These are phyloP conservation scores for Paecilomyces fulvus DNA, from an alignment of 2,329 filamentous ascomycete species.

Conservation along the genomic window DNA sequence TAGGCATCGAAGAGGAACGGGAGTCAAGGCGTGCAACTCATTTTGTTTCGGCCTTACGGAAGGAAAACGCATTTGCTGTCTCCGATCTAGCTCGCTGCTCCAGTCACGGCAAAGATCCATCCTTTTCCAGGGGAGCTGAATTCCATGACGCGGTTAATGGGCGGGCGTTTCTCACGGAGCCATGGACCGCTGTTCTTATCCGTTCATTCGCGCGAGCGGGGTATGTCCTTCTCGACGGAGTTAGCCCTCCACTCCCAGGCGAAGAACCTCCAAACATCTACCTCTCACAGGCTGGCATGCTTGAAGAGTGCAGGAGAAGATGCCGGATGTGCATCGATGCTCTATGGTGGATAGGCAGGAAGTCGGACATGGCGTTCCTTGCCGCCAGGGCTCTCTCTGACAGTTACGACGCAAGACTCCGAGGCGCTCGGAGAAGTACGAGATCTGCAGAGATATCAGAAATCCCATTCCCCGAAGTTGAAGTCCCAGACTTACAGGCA, in stretches of 20 bases:
- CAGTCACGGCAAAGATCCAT: conserved; percentile 22
- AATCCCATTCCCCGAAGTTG: neutral
- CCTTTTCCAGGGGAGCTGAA: conserved; percentile 9
- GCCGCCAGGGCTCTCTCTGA: conserved; percentile 17
- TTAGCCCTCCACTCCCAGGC: conserved; percentile 11
- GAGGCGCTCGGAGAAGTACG: neutral
- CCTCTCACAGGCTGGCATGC: neutral
- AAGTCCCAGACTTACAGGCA: neutral
- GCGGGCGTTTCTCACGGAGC: conserved; percentile 51
- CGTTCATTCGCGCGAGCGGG: conserved; percentile 45
- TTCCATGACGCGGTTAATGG: conserved; percentile 49
- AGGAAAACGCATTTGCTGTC: conserved; percentile 38
- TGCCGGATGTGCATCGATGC: conserved; percentile 46
- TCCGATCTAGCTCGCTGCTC: conserved; percentile 43
- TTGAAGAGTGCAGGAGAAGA: conserved; percentile 26
- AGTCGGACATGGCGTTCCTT: conserved; percentile 44
- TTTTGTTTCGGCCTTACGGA: conserved; percentile 35
- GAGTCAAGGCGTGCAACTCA: conserved; percentile 16
- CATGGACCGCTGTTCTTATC: conserved; percentile 51
- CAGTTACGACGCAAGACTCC: neutral
- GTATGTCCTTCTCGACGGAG: conserved; percentile 28
- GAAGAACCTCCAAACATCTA: neutral
- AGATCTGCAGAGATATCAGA: neutral
- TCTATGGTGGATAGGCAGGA: conserved; percentile 47
- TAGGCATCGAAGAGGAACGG: conserved; percentile 11